Percentiles rank a stretch among this genome's conserved stretches.
Evolutionary conservation across 176 grass and related monocot species (phyloP).

Genomic region (Cenchrus fungigraminus): DNA sequence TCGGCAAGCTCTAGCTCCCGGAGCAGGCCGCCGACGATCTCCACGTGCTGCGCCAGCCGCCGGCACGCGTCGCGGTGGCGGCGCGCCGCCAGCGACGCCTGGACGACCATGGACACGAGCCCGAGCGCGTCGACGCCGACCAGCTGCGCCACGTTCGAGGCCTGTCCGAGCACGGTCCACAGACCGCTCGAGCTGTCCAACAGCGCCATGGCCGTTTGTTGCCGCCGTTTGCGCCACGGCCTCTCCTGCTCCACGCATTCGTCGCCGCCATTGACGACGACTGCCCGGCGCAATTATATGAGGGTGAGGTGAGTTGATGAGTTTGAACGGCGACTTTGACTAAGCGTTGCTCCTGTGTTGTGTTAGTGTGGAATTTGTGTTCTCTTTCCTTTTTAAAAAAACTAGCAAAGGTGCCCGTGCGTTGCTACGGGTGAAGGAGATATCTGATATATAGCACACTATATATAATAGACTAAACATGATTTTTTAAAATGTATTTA

Average conservation of each 20-base stretch:
- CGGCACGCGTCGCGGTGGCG: constrained; percentile 63
- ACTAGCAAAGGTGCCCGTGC: too few relatives aligned
- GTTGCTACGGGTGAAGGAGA: too few relatives aligned
- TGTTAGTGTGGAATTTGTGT: too few relatives aligned
- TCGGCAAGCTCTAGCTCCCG: constrained; percentile 55
- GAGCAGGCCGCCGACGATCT: constrained; percentile 58
- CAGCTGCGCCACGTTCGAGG: constrained; percentile 42
- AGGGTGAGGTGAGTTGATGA: not conserved
- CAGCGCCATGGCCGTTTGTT: not conserved
- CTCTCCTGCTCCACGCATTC: not conserved
- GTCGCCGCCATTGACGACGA: constrained; percentile 14
- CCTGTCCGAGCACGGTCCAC: constrained; percentile 17
- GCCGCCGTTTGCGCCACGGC: not conserved
- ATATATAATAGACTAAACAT: too few relatives aligned
- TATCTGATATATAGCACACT: too few relatives aligned
- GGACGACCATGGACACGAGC: constrained; percentile 67
- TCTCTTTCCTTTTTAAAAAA: too few relatives aligned
- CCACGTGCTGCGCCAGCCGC: constrained; percentile 54
- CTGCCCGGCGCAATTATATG: not conserved
- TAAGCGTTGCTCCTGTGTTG: not conserved
- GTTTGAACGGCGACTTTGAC: constrained; percentile 25
- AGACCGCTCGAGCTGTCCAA: constrained; percentile 2
- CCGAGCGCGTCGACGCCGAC: constrained; percentile 66
- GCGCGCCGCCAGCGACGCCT: constrained; percentile 59
- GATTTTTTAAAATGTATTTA: too few relatives aligned